Percentiles rank a stretch among this genome's conserved stretches.
These are phyloP conservation scores for Ustilago loliicola DNA, from an alignment of 1,284 basidiomycete genomes.

Conservation along the genomic window DNA sequence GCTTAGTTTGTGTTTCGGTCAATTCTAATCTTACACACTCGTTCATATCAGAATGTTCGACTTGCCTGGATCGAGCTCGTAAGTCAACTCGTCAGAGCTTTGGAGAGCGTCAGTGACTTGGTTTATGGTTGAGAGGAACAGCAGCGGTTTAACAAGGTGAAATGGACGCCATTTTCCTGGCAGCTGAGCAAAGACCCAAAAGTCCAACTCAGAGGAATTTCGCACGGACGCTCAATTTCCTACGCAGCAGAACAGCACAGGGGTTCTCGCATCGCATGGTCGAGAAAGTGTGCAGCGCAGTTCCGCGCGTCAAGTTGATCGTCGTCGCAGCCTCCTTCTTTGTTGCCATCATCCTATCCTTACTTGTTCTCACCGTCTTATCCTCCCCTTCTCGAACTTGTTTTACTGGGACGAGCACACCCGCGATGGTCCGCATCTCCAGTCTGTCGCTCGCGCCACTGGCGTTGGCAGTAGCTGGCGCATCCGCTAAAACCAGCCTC, in stretches of 20 bases:
- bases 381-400: background rate
- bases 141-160: background rate
- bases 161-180: background rate
- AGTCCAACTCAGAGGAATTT: background rate
- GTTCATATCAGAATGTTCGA: background rate
- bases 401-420: background rate
- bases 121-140: background rate
- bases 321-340: background rate
- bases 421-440: conserved; percentile 39
- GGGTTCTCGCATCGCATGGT: conserved; percentile 1
- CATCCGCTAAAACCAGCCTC: conserved; percentile 42
- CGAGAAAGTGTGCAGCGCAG: background rate
- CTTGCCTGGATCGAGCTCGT: too few species aligned
- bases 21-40: background rate
- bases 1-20: background rate
- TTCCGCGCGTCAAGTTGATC: background rate
- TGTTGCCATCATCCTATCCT: background rate
- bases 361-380: background rate
- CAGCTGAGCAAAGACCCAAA: background rate
- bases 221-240: background rate
- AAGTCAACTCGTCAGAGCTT: too few species aligned
- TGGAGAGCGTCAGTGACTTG: too few species aligned
- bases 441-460: conserved; percentile 21
- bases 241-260: background rate
- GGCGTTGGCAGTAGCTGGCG: conserved; percentile 24